Conservation (phyloP, 345 rosid species). For the Physaria fendleri region DNA sequence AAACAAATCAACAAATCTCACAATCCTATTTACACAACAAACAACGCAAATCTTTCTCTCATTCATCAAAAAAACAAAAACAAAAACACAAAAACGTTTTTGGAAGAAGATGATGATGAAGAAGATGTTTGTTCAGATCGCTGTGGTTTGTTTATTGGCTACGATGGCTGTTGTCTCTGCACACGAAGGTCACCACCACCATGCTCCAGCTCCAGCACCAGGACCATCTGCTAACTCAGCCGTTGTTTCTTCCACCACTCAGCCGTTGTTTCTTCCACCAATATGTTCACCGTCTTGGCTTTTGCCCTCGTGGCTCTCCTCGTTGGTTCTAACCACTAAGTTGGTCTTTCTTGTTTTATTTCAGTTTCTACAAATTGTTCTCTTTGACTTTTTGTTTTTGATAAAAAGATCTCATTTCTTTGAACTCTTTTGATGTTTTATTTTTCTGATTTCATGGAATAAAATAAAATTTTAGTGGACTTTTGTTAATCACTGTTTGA, state of each 20-base stretch:
- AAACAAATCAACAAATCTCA: conserved; percentile 2
- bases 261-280: conserved; percentile 24
- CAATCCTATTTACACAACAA: conserved; percentile 1
- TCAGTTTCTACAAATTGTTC: conserved; percentile 1
- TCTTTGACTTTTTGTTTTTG: conserved; percentile 6
- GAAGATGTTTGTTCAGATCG: conserved; percentile 30
- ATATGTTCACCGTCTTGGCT: conserved; percentile 24
- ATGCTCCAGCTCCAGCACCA: conserved; percentile 20
- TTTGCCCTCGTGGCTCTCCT: conserved; percentile 25
- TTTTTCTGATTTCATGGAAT: conserved; percentile 6
- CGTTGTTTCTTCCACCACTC: conserved; percentile 21
- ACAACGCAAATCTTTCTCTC: conserved; percentile 13
- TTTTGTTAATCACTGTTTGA: too few species aligned
- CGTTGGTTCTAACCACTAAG: conserved; percentile 26
- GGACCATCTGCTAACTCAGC: conserved; percentile 16
- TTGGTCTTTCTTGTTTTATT: not conserved
- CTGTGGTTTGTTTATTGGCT: conserved; percentile 23
- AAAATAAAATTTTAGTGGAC: not conserved
- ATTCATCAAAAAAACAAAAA: conserved; percentile 11
- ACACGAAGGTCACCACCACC: conserved; percentile 23
- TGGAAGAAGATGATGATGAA: conserved; percentile 17
- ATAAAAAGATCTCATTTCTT: not conserved
- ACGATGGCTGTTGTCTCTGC: conserved; percentile 21
- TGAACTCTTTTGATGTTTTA: not conserved
- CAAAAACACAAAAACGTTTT: not conserved